A percentile compares a stretch with the other conserved stretches of the same genome.
Conservation (phyloP, 805 yeast species). For the Candida stauntonica region DNA sequence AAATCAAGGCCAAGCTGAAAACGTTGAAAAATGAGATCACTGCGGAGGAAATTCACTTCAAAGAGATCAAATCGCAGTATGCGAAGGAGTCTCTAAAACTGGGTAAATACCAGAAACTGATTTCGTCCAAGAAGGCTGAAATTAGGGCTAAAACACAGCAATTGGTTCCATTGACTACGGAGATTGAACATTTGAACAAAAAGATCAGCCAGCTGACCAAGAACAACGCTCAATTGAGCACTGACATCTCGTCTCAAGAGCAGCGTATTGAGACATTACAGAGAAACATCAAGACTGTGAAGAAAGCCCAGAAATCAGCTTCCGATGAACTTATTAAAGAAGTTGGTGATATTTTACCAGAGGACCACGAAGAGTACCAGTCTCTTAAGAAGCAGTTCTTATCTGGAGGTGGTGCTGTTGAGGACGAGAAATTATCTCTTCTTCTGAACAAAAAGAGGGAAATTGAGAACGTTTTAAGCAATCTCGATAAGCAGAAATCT, state of each 20-base stretch:
- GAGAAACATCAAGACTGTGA: constrained; percentile 44
- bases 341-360: constrained; percentile 39
- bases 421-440: constrained; percentile 44
- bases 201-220: constrained; percentile 44
- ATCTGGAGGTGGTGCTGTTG: constrained; percentile 51
- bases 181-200: constrained; percentile 41
- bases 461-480: constrained; percentile 33
- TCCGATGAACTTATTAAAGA: constrained; percentile 31
- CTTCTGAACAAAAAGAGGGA: constrained; percentile 42
- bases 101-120: constrained; percentile 36
- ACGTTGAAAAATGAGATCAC: constrained; percentile 32
- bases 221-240: constrained; percentile 44
- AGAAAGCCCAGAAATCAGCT: constrained; percentile 36
- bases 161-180: constrained; percentile 60
- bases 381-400: constrained; percentile 51
- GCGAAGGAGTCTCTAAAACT: constrained; percentile 42
- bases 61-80: constrained; percentile 37
- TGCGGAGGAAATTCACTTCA: constrained; percentile 35
- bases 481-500: constrained; percentile 33
- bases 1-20: constrained; percentile 26
- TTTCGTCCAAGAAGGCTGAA: constrained; percentile 34
- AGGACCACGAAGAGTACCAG: constrained; percentile 55
- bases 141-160: constrained; percentile 42
- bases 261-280: constrained; percentile 37
- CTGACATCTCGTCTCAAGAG: constrained; percentile 52